These are phyloP conservation scores for Alternaria rosae DNA, from an alignment of 2,329 filamentous ascomycete genomes.

Conservation along the genomic window DNA sequence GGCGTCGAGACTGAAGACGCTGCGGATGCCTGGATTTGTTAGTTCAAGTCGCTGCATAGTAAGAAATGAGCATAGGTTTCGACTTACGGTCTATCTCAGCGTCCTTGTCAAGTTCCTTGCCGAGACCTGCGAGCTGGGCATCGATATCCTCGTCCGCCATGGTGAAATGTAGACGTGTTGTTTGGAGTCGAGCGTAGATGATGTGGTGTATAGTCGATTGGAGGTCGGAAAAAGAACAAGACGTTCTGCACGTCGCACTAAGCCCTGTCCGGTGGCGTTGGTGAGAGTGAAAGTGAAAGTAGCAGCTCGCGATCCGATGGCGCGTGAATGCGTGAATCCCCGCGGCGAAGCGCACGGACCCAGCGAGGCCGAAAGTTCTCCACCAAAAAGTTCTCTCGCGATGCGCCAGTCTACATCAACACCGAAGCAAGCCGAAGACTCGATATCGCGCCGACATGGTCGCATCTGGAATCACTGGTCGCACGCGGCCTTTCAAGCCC, in stretches of 20 bases:
- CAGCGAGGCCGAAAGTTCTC: conserved; percentile 12
- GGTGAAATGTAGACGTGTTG: conserved; percentile 8
- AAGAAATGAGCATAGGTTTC: background rate
- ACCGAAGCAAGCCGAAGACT: background rate
- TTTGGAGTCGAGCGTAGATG: background rate
- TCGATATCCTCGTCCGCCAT: conserved; percentile 65
- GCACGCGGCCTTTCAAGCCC: conserved; percentile 60
- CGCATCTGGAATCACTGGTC: conserved; percentile 49
- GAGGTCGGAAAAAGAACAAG: background rate
- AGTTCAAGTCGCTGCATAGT: background rate
- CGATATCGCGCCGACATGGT: conserved; percentile 33
- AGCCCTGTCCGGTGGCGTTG: background rate
- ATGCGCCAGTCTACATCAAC: conserved; percentile 17
- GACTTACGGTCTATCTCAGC: conserved; percentile 81
- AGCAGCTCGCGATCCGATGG: conserved; percentile 2
- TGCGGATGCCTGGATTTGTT: conserved; percentile 68
- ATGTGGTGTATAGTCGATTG: background rate
- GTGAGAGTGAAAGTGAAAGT: conserved; percentile 4
- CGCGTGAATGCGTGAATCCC: conserved; percentile 15
- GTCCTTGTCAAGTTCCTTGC: conserved; percentile 95
- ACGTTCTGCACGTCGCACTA: background rate
- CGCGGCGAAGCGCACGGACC: conserved; percentile 35
- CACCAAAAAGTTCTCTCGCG: conserved; percentile 37
- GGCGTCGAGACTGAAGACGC: conserved; percentile 82
- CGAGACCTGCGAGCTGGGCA: conserved; percentile 81